Evolutionary conservation across 176 grass and related monocot genomes (phyloP), one percentile per base, ranked within the genome.

Genomic region (Triticum dicoccoides): DNA sequence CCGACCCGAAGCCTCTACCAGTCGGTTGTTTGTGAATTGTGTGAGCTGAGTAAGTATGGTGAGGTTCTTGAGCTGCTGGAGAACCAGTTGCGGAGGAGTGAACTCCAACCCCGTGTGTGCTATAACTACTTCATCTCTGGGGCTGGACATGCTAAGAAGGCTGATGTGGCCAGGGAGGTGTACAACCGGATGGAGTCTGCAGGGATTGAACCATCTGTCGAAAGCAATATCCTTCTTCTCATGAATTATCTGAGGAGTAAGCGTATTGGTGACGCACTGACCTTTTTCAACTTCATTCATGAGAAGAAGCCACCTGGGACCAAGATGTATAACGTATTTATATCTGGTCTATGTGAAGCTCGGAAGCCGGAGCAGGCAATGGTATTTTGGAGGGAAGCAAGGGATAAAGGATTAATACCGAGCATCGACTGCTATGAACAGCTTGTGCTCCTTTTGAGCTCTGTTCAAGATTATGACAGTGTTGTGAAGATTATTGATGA

Each of bases 81-180:
- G 49, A 90, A 86, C 78, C 97, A 98, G 75, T 87, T 98, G 82
- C 33, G 80, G n/a, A 86, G 86, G 75, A 92, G 62, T 69, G 83
- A 82, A 77, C 76, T 94, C 34, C 70, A 91, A 29, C 84, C 89
- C 64, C 78, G 56, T 80, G 83, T 91, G 52, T 96, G 94, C 76
- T 98, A 94, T 76, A 92, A 90, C 84, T 94, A 96, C 83, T 96
- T 96, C 74, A 94, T 98, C 52, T 80, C 85, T 80, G 97, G 97
- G 20, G 92, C 94, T 76, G 91, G 82, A 75, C 84, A 91, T 27
- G 86, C 96, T 69, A 91, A 91, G 84, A 94, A 80, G 41, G 88
- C 96, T 61, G 90, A 91, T 59, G 76, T 98, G 80, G 96, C 93
- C 75, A 94, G 80, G 75, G 90, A 90, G 62, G 72, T 98, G 18